These are phyloP conservation scores for Asclepias syriaca DNA, from an alignment of 257 asterid species.

Conservation along the genomic window DNA sequence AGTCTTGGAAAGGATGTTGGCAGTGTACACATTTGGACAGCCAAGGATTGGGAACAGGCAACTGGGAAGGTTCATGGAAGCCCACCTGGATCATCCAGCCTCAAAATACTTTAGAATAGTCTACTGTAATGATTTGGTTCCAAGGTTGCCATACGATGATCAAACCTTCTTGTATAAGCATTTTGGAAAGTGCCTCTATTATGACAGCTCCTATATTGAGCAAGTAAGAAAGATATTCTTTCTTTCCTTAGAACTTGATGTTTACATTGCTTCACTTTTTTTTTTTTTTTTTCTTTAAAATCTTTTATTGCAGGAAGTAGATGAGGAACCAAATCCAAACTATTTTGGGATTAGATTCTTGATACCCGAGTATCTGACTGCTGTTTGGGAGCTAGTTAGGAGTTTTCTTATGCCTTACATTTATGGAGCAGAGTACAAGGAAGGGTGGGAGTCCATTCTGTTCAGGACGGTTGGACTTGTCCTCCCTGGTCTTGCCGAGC, in stretches of 20 bases:
- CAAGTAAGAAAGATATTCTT: slow-evolving; percentile 35
- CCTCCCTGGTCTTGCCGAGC: slow-evolving; percentile 79
- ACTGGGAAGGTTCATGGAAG: slow-evolving; percentile 57
- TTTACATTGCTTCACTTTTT: background rate
- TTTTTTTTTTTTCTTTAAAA: no score
- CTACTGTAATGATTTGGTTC: slow-evolving; percentile 85
- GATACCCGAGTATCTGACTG: slow-evolving; percentile 60
- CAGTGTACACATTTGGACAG: slow-evolving; percentile 80
- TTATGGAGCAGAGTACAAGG: slow-evolving; percentile 59
- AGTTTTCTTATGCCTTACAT: slow-evolving; percentile 41
- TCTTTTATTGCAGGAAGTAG: slow-evolving; percentile 44
- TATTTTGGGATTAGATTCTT: slow-evolving; percentile 60
- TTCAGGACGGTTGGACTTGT: slow-evolving; percentile 58
- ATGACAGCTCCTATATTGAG: slow-evolving; percentile 68
- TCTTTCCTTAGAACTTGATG: background rate
- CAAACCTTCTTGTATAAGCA: slow-evolving; percentile 82
- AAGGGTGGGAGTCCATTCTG: slow-evolving; percentile 64
- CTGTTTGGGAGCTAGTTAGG: slow-evolving; percentile 73
- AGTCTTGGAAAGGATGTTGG: slow-evolving; percentile 49
- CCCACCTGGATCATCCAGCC: slow-evolving; percentile 46
- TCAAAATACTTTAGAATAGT: slow-evolving; percentile 72
- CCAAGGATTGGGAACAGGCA: slow-evolving; percentile 75
- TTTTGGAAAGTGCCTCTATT: slow-evolving; percentile 73
- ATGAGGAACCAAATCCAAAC: slow-evolving; percentile 79
- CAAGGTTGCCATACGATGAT: slow-evolving; percentile 87